Evolutionary conservation across 2,329 filamentous ascomycete species (phyloP), one percentile per base, ranked within the genome.

Genomic region (Periconia sp.): DNA sequence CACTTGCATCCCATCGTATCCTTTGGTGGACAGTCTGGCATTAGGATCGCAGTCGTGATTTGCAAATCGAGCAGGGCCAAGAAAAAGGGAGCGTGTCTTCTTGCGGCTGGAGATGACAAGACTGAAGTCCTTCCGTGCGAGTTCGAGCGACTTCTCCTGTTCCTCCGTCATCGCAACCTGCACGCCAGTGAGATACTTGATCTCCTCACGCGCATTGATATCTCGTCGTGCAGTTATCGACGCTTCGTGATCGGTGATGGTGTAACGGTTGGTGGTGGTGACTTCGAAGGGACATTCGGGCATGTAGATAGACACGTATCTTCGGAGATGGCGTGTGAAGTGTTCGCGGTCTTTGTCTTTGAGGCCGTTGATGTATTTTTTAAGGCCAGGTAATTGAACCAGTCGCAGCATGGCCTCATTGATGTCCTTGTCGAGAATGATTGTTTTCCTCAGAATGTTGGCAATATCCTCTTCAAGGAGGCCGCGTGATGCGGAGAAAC

Each of bases 31-130:
- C 43, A 99, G 82, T 68, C 87, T 85, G 9, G 92, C 92, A 77
- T 97, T 99, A 31, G 94, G 91, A 62, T 89, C 84, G 76, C 94
- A 99, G 73, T 99, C 94, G 75, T 99, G 94, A 70, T 99, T 99
- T 23, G 94, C 92, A 72, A 99, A 97, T 47, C 94, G 87, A 33
- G 94, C 94, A 8, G 94, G 95, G 0, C 94, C 94, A 70, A 99
- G 87, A 70, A 99, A 97, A 41, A 99, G 79, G 48, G 91, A 96
- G 30, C 92, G 89, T 56, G 88, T 88, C 76, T 96, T 97, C 75
- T 90, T 93, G 54, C 94, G 84, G 61, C 91, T 93, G 57, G 92
- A 96, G 68, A 97, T 90, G 31, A 99, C 92, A 59, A 99, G 92
- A 72, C 92, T 97, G 72, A 99, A 99, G 70, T 99, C 94, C 68